phyloP scores from a whole-genome alignment of 2,329 filamentous ascomycete species.

The Pseudocercospora macadamiae region DNA sequence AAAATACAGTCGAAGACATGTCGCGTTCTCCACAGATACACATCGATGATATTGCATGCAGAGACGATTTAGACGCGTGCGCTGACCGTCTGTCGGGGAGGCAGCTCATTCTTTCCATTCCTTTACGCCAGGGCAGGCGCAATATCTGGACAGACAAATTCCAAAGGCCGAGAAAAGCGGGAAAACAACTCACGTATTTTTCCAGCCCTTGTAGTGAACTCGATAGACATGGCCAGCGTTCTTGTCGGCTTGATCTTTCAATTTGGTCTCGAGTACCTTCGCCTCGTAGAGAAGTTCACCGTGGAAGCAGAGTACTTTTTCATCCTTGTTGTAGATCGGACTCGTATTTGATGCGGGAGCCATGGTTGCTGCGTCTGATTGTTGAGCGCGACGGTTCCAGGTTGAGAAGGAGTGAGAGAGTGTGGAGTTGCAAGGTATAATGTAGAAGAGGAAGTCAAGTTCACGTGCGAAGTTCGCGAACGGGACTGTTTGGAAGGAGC shows the following conservation, averaged over 20 bases:
- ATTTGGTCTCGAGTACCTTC: slow-evolving; percentile 81
- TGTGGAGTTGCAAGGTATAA: background rate
- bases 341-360: slow-evolving; percentile 23
- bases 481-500: background rate
- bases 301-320: slow-evolving; percentile 95
- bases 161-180: background rate
- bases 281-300: slow-evolving; percentile 97
- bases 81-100: background rate
- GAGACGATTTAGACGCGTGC: background rate
- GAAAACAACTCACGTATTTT: slow-evolving; percentile 73
- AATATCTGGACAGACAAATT: background rate
- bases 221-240: slow-evolving; percentile 81
- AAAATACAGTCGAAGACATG: no score
- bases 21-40: no score
- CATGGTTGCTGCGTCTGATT: slow-evolving; percentile 15
- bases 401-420: background rate
- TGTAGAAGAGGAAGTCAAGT: slow-evolving; percentile 1
- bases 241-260: slow-evolving; percentile 65
- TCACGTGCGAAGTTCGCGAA: slow-evolving; percentile 2
- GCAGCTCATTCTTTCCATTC: background rate
- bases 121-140: background rate
- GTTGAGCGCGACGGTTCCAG: background rate
- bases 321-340: slow-evolving; percentile 68
- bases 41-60: background rate
- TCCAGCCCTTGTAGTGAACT: slow-evolving; percentile 99